Base-by-base conservation (phyloP, 2,329 filamentous ascomycete genomes). In the Ambrosiella xylebori region DNA sequence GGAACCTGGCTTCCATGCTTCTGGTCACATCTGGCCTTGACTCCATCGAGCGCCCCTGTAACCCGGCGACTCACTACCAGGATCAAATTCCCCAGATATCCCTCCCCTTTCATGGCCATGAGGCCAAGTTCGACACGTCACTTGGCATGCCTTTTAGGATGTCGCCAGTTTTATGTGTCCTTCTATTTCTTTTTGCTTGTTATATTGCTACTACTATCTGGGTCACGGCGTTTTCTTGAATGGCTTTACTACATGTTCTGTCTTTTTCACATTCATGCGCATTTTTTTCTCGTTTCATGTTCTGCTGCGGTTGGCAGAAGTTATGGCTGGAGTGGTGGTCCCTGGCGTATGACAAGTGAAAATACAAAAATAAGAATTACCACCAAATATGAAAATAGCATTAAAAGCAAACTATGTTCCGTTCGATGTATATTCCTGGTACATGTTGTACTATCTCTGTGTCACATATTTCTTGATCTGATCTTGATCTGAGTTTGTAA, bases 201-300 rank as follows among this genome's bases (percentile, higher is more conserved):
- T 59, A 54, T 59, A 47, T 59, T 59, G 54, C 39, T 54, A 54
- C 39, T 40, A 59, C 58, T 60, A 52, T 56, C 47, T 60, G 56
- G 59, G 59, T 60, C 51, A 60, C 52, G 59, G 59, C 59, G 59
- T 60, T 60, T 57, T 59, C 56, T 45, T 59, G 49, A 59, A 59
- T 59, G 58, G 49, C 56, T 56, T 60, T 55, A 59, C 54, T 59
- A 54, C 56, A 60, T 60, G 57, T 58, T 57, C 52, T 60, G 58
- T 57, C 41, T 55, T 54, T 54, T 15, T 54, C 52, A 54, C 56
- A 56, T 59, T 39, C 47, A 51, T 53, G 41, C 49, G 49, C 39
- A 37, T 59, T 57, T 56, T 45, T 53, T 50, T 40, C 12, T 54
- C 17, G 36, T 59, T 53, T 53, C 38, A 51, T 51, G 17, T 51